Evolutionary conservation across 345 rosid species (phyloP), one percentile per base, ranked within the genome.

Genomic region (Dimocarpus longan): DNA sequence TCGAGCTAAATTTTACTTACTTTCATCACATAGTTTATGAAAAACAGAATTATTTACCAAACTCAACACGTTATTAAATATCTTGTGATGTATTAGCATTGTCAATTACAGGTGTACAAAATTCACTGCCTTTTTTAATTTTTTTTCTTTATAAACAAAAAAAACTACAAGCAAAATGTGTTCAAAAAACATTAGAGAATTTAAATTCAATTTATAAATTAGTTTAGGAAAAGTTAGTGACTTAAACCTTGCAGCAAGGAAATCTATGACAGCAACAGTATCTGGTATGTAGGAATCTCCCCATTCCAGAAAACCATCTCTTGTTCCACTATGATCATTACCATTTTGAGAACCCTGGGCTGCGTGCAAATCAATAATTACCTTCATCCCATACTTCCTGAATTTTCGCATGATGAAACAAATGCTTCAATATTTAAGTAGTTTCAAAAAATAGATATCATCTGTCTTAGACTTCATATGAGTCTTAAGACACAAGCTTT

Each of bases 241-340:
- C 19, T 42, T 40, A 66, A 42, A 68, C 22, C 13, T 16, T 18
- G 24, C 18, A 9, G 86, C 88, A 65, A 85, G 82, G 77, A 83
- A 84, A 15, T 86, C 89, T 43, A 84, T 84, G 40, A 86, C 79
- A 21, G 75, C 67, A 2, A 80, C 79, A 28, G 89, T 86, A 7
- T 80, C 85, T n/a, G 65, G 39, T 22, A 83, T 78, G 66, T 80
- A 22, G 15, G 81, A 74, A 42, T 84, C 84, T n/a, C 82, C 85
- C 86, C 89, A 86, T 77, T 84, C 89, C 62, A 8, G 73, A 64
- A 63, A 81, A 15, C 87, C 87, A 66, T 80, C 85, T 68, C 84
- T 70, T 5, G 84, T 4, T 1, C 15, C 84, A 7, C 87, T 82
- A 32, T 80, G 89, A 0, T 22, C 68, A 19, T 78, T 28, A 3